Evolutionary conservation across 805 yeast genomes (phyloP).

Genomic region (Aciculoconidium aculeatum): DNA sequence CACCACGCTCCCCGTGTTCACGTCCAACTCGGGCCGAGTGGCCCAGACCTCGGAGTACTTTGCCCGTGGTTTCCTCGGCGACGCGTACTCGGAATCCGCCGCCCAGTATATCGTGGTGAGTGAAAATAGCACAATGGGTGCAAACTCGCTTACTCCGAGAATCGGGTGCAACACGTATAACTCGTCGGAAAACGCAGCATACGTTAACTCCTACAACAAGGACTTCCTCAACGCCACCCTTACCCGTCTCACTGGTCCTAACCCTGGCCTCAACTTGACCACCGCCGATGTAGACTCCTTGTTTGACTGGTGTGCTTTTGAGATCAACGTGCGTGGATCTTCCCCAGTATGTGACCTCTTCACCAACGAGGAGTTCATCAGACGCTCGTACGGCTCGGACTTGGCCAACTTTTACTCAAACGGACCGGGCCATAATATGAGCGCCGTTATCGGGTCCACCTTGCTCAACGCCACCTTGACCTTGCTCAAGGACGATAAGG

Average conservation of each 20-base stretch:
- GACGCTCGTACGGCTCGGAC: constrained; percentile 9
- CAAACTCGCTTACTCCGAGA: constrained; percentile 54
- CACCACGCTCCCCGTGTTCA: constrained; percentile 42
- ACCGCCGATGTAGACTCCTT: constrained; percentile 7
- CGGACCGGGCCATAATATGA: constrained; percentile 11
- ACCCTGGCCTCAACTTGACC: constrained; percentile 11
- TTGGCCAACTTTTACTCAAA: constrained; percentile 9
- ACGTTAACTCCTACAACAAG: constrained; percentile 13
- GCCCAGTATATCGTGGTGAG: constrained; percentile 36
- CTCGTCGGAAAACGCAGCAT: constrained; percentile 11
- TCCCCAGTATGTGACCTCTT: constrained; percentile 12
- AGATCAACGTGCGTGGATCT: constrained; percentile 9
- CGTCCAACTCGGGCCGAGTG: constrained; percentile 51
- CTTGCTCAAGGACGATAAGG: constrained; percentile 8
- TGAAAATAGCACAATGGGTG: constrained; percentile 47
- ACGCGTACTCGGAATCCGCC: constrained; percentile 25
- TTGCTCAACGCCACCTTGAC: constrained; percentile 9
- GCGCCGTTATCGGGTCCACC: constrained; percentile 8
- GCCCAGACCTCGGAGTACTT: constrained; percentile 50
- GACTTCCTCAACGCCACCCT: constrained; percentile 15
- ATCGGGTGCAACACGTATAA: constrained; percentile 28
- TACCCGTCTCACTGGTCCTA: constrained; percentile 10
- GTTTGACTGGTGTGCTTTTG: constrained; percentile 12
- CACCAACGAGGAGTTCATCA: constrained; percentile 12
- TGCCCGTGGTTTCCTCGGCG: constrained; percentile 55